phyloP scores from a whole-genome alignment of 2,329 filamentous ascomycete genomes.

The Fusarium caatingaense region DNA sequence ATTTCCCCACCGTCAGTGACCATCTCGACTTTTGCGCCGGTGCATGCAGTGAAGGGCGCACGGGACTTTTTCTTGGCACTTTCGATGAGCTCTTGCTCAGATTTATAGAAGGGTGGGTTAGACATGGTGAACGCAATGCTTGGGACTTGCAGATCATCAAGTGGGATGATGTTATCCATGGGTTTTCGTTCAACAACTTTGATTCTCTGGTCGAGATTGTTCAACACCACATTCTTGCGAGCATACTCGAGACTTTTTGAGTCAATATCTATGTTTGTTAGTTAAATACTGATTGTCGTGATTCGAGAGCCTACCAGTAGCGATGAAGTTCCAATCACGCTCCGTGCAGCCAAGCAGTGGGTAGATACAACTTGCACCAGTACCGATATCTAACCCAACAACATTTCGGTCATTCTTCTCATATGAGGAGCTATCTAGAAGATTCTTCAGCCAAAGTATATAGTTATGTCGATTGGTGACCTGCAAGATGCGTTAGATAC shows the following conservation, averaged over 20 bases:
- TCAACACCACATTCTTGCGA: conserved; percentile 72
- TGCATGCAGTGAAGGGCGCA: conserved; percentile 77
- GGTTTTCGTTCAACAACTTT: conserved; percentile 67
- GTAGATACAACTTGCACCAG: conserved; percentile 92
- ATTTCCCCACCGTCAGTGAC: conserved; percentile 82
- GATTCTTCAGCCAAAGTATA: conserved; percentile 84
- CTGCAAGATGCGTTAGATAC: conserved; percentile 47
- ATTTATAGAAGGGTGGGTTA: conserved; percentile 95
- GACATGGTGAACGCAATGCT: conserved; percentile 86
- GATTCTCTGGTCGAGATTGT: conserved; percentile 73
- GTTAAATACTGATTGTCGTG: background rate
- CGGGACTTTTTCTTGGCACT: conserved; percentile 74
- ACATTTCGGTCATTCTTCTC: conserved; percentile 61
- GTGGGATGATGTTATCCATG: conserved; percentile 69
- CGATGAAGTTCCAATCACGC: conserved; percentile 79
- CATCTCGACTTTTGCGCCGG: conserved; percentile 87
- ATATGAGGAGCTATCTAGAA: conserved; percentile 78
- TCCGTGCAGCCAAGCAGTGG: conserved; percentile 80
- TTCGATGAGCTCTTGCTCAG: conserved; percentile 72
- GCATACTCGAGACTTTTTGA: conserved; percentile 74
- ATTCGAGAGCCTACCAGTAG: conserved; percentile 59
- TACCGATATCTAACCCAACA: conserved; percentile 85
- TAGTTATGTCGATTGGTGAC: conserved; percentile 83
- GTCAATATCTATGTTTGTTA: conserved; percentile 73
- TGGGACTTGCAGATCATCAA: conserved; percentile 63